Conservation (phyloP, 2,329 filamentous ascomycete genomes). For the Curvularia lunata region DNA sequence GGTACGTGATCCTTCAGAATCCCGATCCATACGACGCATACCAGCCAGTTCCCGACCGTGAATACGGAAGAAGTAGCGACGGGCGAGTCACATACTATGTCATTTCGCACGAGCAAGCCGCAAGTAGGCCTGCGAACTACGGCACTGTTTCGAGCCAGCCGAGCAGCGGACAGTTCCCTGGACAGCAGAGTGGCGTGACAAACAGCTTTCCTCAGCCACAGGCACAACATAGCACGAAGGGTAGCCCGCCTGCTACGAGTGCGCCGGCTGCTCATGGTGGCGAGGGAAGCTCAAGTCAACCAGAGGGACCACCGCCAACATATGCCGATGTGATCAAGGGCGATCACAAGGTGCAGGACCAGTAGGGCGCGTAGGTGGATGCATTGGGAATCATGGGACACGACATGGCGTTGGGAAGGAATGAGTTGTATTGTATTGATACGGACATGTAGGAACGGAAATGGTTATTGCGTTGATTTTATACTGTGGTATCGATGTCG, state of each 20-base stretch:
- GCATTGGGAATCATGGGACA: not conserved
- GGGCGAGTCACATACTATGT: slow-evolving; percentile 37
- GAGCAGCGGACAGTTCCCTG: slow-evolving; percentile 51
- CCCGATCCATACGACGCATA: slow-evolving; percentile 73
- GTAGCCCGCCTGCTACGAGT: slow-evolving; percentile 16
- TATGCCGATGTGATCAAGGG: slow-evolving; percentile 90
- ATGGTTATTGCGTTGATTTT: slow-evolving; percentile 1
- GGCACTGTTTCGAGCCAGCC: slow-evolving; percentile 52
- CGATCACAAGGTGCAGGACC: slow-evolving; percentile 83
- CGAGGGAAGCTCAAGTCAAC: slow-evolving; percentile 38
- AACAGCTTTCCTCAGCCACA: slow-evolving; percentile 42
- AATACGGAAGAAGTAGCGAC: slow-evolving; percentile 49
- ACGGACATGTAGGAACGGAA: not conserved
- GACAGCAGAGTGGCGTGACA: slow-evolving; percentile 46
- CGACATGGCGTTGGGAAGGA: slow-evolving; percentile 6
- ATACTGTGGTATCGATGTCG: not conserved
- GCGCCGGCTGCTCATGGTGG: slow-evolving; percentile 26
- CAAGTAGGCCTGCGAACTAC: slow-evolving; percentile 46
- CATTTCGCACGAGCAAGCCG: slow-evolving; percentile 48
- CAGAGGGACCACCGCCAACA: slow-evolving; percentile 70
- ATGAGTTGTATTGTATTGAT: not conserved
- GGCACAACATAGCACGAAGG: slow-evolving; percentile 23
- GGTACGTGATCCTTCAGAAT: slow-evolving; percentile 95
- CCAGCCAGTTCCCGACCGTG: slow-evolving; percentile 63
- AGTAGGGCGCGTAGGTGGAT: slow-evolving; percentile 19